These are phyloP conservation scores for Chimonanthus praecox DNA, from an alignment of 164 flowering plant genomes.

Conservation along the genomic window DNA sequence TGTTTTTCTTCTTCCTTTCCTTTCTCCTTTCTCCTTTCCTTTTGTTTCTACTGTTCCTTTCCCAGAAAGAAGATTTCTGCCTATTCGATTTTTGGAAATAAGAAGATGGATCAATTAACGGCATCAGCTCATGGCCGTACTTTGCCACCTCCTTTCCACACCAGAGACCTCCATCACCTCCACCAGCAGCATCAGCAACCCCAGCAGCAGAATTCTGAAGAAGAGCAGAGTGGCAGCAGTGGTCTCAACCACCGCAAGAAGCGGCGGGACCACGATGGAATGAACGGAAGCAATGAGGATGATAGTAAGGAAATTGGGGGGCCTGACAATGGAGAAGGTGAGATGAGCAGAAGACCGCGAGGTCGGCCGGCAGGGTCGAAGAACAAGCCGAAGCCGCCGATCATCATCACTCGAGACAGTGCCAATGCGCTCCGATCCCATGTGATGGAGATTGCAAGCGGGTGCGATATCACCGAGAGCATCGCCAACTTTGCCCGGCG, in stretches of 20 bases:
- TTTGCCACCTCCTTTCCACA: conserved; percentile 76
- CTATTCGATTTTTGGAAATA: not conserved
- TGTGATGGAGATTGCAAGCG: conserved; percentile 78
- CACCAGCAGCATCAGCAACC: conserved; percentile 42
- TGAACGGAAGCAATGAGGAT: conserved; percentile 5
- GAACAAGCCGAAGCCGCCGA: conserved; percentile 92
- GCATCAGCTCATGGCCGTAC: conserved; percentile 58
- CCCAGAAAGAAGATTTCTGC: not conserved
- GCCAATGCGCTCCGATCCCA: conserved; percentile 86
- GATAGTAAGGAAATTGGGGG: conserved; percentile 24
- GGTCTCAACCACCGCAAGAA: conserved; percentile 18
- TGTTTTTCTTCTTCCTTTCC: not conserved
- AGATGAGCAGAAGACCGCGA: conserved; percentile 54
- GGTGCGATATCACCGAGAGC: conserved; percentile 66
- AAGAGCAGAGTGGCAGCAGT: conserved; percentile 41
- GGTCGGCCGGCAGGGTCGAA: conserved; percentile 90
- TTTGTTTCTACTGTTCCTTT: not conserved
- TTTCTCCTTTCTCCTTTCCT: conserved; percentile 1
- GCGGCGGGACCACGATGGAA: conserved; percentile 32
- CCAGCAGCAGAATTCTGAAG: conserved; percentile 51
- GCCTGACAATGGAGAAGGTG: conserved; percentile 31
- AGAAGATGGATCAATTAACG: conserved; percentile 64
- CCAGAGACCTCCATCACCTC: conserved; percentile 60
- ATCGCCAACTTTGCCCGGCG: conserved; percentile 63
- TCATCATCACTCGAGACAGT: conserved; percentile 28